Percentiles rank a stretch among this genome's conserved stretches.
Conservation (phyloP, 2,329 filamentous ascomycete species). For the Colletotrichum graminicola region DNA sequence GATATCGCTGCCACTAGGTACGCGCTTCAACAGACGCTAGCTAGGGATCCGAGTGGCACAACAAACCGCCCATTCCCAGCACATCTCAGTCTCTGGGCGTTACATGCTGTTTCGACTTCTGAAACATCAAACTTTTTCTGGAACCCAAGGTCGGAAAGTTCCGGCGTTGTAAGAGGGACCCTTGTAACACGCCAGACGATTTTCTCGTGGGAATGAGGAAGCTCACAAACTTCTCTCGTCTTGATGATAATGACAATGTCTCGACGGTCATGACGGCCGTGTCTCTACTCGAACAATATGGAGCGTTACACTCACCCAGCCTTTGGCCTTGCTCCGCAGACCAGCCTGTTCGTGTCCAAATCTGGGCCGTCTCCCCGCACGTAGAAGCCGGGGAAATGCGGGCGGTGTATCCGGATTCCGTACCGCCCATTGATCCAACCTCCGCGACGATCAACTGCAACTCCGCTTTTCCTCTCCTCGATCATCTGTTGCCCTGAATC, state of each 20-base stretch:
- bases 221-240: background rate
- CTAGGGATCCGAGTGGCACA: background rate
- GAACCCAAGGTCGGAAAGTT: background rate
- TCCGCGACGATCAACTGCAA: background rate
- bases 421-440: too few species aligned
- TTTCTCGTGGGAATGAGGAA: too few species aligned
- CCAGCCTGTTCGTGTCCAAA: background rate
- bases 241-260: background rate
- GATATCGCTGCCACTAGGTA: too few species aligned
- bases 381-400: conserved; percentile 6
- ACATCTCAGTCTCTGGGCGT: background rate
- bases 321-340: too few species aligned
- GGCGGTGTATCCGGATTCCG: too few species aligned
- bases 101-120: conserved; percentile 8
- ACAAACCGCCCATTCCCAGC: too few species aligned
- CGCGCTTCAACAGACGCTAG: too few species aligned
- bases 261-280: background rate
- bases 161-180: background rate
- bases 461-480: background rate
- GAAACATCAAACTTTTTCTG: conserved; percentile 34
- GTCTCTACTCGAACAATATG: background rate
- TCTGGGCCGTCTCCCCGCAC: background rate
- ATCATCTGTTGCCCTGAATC: background rate
- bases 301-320: background rate
- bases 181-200: background rate